Base-by-base conservation (phyloP, 2,329 filamentous ascomycete species). In the Aspergillus calidoustus region DNA sequence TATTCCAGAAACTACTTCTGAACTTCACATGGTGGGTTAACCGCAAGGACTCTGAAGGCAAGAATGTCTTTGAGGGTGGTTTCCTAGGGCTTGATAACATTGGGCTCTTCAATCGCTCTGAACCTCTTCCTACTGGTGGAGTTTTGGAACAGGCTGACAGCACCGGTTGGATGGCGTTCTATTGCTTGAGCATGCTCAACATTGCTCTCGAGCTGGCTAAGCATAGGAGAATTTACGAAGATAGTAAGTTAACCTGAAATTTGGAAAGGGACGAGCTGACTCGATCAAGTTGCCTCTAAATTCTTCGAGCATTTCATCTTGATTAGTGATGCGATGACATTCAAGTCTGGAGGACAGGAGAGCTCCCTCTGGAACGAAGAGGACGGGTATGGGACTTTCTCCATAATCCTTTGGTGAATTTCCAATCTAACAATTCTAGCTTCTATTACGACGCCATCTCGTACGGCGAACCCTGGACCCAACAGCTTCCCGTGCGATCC, bases 1-100 rank as follows among this genome's bases (percentile, higher is more conserved):
- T 97, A 4, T 98, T 98, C 82, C 95, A 98, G 74, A 98, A 98
- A 77, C 80, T 98, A 63, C 82, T 98, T 25, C 83, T 98, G 65
- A 98, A 98, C 80, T 98, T 98, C 77, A 98, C 95, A 4, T 98
- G 95, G 95, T 98, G 94, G 94, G 94, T 97, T 22, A 98, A 98
- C 76, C 90, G 94, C 61, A 98, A 98, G 79, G 94, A 98, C 71
- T 85, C 86, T 11, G 92, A 97, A 9, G 94, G 93, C 71, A 98
- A 98, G 81, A 97, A 98, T 72, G 91, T 98, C 30, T 98, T 98
- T 69, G 95, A 98, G 74, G 95, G 94, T 68, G 94, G 94, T 48
- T 98, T 98, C 83, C 82, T 98, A 7, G 94, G 94, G 50, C 83
- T 98, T 56, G 94, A 98, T 85, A 98, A 98, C 75, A 98, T 98